Percentiles rank a stretch among this genome's conserved stretches.
phyloP scores from a whole-genome alignment of 1,139 yeast genomes.

The Nematodospora anomalae region DNA sequence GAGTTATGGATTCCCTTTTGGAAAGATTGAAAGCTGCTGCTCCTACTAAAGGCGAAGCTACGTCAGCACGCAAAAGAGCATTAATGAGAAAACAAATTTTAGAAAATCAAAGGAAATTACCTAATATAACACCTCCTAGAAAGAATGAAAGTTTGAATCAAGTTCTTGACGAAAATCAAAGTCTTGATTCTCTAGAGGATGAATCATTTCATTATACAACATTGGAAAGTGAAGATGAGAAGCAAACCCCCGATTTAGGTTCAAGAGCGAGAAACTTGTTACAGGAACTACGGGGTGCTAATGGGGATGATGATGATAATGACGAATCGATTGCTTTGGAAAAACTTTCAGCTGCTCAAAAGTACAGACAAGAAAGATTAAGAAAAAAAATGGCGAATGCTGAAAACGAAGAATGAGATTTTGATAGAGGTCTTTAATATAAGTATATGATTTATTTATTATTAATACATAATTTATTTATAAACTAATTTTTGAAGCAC shows the following conservation, averaged over 20 bases:
- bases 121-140: constrained; percentile 5
- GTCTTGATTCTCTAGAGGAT: constrained; percentile 5
- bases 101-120: constrained; percentile 32
- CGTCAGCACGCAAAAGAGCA: constrained; percentile 81
- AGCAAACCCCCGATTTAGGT: constrained; percentile 44
- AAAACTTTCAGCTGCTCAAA: constrained; percentile 33
- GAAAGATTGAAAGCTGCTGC: constrained; percentile 76
- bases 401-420: constrained; percentile 1
- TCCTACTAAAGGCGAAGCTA: constrained; percentile 68
- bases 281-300: constrained; percentile 52
- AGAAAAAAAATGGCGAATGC: constrained; percentile 11
- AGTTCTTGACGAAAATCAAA: not conserved
- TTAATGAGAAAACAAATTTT: constrained; percentile 64
- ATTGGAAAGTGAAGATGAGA: constrained; percentile 12
- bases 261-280: constrained; percentile 60
- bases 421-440: not conserved
- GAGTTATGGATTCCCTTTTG: constrained; percentile 72
- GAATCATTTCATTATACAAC: not conserved
- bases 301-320: constrained; percentile 17
- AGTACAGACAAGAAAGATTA: constrained; percentile 37
- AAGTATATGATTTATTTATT: not conserved
- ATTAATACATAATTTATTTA: constrained; percentile 12
- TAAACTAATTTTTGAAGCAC: constrained; percentile 19
- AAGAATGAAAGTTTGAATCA: not conserved
- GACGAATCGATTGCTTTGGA: constrained; percentile 14